Conservation (phyloP, 2,329 filamentous ascomycete species). For the Alternaria incomplexa region DNA sequence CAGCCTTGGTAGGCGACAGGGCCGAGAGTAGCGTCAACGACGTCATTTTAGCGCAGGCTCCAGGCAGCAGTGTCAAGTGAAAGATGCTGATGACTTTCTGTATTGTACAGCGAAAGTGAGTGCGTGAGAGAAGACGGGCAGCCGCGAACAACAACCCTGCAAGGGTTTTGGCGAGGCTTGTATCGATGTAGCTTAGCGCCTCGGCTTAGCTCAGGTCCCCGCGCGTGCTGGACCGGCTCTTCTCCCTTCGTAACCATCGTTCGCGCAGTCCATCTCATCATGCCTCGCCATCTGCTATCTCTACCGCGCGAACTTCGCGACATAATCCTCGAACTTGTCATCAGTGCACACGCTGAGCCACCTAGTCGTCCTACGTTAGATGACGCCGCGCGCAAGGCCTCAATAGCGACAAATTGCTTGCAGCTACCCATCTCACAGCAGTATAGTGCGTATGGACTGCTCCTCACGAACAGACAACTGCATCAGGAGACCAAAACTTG, state of each 20-base stretch:
- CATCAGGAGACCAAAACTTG: not conserved
- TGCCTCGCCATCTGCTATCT: not conserved
- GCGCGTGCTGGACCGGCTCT: not conserved
- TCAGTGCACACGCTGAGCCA: not conserved
- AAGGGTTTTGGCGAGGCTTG: not conserved
- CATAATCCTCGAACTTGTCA: not conserved
- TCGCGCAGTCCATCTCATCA: not conserved
- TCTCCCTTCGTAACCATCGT: not conserved
- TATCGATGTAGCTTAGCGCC: not conserved
- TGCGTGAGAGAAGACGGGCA: not conserved
- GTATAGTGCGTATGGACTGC: not conserved
- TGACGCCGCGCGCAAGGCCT: not conserved
- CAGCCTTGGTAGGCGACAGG: too few relatives aligned
- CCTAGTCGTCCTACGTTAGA: too few relatives aligned
- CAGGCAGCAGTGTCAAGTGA: not conserved
- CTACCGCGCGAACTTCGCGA: not conserved
- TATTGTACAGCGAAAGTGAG: not conserved
- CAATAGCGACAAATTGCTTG: too few relatives aligned
- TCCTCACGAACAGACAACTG: not conserved
- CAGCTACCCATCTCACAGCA: too few relatives aligned
- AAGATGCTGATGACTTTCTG: not conserved
- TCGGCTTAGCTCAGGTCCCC: not conserved
- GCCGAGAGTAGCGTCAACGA: too few relatives aligned
- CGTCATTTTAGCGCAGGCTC: too few relatives aligned
- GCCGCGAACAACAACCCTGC: not conserved